A percentile compares a stretch with the other conserved stretches of the same genome.
Conservation (phyloP, 306 rosid genomes). For the Fragaria iinumae region DNA sequence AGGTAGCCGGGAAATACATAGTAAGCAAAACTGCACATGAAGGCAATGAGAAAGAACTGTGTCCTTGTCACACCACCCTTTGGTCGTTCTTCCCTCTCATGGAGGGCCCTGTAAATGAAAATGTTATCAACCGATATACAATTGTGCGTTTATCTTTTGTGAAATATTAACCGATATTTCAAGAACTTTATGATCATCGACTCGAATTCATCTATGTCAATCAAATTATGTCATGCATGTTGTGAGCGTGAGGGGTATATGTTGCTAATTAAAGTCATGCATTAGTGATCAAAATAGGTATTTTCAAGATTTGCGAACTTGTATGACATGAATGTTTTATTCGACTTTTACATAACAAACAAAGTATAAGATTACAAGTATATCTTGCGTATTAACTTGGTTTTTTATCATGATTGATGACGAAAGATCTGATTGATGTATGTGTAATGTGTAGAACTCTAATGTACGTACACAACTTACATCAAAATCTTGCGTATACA, state of each 20-base stretch:
- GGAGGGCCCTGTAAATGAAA: constrained; percentile 58
- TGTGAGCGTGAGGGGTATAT: background rate
- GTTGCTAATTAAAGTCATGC: background rate
- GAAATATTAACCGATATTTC: background rate
- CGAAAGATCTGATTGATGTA: background rate
- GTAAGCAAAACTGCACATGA: constrained; percentile 84
- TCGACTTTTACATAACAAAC: background rate
- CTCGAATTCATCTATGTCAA: background rate
- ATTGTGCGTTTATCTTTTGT: background rate
- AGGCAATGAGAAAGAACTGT: constrained; percentile 75
- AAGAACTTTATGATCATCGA: background rate
- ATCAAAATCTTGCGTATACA: background rate
- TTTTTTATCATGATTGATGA: background rate
- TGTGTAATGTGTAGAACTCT: background rate
- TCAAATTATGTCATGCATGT: background rate
- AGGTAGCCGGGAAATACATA: constrained; percentile 81
- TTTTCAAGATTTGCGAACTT: background rate
- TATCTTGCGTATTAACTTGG: background rate
- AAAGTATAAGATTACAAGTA: too few species aligned
- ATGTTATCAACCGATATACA: background rate
- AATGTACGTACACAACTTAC: background rate
- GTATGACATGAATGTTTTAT: background rate
- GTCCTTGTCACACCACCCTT: constrained; percentile 66
- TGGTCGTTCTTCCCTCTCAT: constrained; percentile 62
- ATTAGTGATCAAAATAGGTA: background rate